Evolutionary conservation across 2,329 filamentous ascomycete species (phyloP).

Genomic region (Claviceps monticola): DNA sequence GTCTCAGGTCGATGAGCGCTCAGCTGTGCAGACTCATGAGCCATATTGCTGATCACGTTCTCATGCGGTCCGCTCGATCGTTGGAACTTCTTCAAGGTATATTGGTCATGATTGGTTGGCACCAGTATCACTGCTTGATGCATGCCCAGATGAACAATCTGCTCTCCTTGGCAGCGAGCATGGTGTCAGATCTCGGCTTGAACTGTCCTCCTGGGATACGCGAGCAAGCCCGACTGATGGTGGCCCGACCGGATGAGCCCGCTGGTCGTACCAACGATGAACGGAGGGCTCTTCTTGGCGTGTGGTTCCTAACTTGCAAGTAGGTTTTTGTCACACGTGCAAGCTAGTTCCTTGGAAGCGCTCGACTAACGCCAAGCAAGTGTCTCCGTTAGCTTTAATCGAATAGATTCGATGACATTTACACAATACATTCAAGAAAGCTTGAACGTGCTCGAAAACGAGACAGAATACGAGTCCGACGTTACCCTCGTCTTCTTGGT

Average conservation of each 20-base stretch:
- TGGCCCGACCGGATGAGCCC: slow-evolving; percentile 25
- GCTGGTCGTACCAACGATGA: slow-evolving; percentile 35
- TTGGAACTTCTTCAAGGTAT: slow-evolving; percentile 36
- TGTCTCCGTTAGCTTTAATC: slow-evolving; percentile 26
- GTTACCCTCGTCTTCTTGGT: slow-evolving; percentile 30
- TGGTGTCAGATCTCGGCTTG: slow-evolving; percentile 33
- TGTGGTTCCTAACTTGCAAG: slow-evolving; percentile 41
- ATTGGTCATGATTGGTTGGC: slow-evolving; percentile 34
- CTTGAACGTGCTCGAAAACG: slow-evolving; percentile 28
- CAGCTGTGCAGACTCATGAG: slow-evolving; percentile 35
- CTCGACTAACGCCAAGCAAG: slow-evolving; percentile 12
- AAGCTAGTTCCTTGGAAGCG: no score
- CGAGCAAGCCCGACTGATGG: slow-evolving; percentile 29
- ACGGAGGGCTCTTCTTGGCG: slow-evolving; percentile 34
- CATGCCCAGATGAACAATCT: slow-evolving; percentile 39
- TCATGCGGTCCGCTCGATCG: slow-evolving; percentile 34
- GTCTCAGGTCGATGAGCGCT: slow-evolving; percentile 31
- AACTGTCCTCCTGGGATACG: slow-evolving; percentile 25
- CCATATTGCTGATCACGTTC: slow-evolving; percentile 32
- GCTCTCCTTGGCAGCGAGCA: slow-evolving; percentile 31
- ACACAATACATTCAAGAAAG: slow-evolving; percentile 39
- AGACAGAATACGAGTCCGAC: slow-evolving; percentile 33
- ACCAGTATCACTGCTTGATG: slow-evolving; percentile 40
- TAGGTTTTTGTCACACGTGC: slow-evolving; percentile 17
- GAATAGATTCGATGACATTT: slow-evolving; percentile 35